Evolutionary conservation across 192 early-diverging fungal genomes (phyloP).

Genomic region (Dissophora ornata): DNA sequence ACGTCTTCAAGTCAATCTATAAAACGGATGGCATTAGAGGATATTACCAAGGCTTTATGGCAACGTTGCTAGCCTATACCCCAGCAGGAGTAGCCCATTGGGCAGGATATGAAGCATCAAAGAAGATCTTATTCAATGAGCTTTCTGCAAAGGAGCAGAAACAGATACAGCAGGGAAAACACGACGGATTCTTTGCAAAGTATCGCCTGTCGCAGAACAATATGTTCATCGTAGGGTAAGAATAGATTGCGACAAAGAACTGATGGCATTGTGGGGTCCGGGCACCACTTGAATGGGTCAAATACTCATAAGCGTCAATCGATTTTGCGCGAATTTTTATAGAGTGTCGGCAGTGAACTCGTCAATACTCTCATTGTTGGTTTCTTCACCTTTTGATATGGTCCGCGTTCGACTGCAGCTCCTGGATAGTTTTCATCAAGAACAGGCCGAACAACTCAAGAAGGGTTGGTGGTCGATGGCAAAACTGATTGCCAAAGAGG

Average conservation of each 20-base stretch:
- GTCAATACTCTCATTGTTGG: conserved; percentile 13
- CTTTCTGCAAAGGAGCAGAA: conserved; percentile 27
- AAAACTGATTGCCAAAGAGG: conserved; percentile 66
- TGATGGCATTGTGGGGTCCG: neutral
- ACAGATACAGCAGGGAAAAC: conserved; percentile 16
- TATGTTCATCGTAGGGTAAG: conserved; percentile 41
- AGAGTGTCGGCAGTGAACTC: conserved; percentile 40
- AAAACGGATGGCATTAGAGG: conserved; percentile 44
- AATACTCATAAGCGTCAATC: no score
- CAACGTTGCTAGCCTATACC: conserved; percentile 33
- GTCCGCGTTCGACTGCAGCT: conserved; percentile 47
- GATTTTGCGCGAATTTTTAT: neutral
- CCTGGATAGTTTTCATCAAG: conserved; percentile 30
- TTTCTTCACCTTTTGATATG: conserved; percentile 50
- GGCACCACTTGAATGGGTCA: no score
- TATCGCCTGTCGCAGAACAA: conserved; percentile 41
- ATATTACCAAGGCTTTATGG: conserved; percentile 48
- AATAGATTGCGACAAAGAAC: neutral
- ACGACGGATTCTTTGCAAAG: conserved; percentile 31
- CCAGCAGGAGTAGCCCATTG: conserved; percentile 42
- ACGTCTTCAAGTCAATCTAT: conserved; percentile 48
- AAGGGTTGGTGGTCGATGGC: conserved; percentile 55
- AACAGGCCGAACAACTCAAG: conserved; percentile 42
- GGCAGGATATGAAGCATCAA: conserved; percentile 49
- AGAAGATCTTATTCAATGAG: conserved; percentile 36